These are phyloP conservation scores for Tricholoma matsutake DNA, from an alignment of 768 basidiomycete genomes.

Conservation along the genomic window DNA sequence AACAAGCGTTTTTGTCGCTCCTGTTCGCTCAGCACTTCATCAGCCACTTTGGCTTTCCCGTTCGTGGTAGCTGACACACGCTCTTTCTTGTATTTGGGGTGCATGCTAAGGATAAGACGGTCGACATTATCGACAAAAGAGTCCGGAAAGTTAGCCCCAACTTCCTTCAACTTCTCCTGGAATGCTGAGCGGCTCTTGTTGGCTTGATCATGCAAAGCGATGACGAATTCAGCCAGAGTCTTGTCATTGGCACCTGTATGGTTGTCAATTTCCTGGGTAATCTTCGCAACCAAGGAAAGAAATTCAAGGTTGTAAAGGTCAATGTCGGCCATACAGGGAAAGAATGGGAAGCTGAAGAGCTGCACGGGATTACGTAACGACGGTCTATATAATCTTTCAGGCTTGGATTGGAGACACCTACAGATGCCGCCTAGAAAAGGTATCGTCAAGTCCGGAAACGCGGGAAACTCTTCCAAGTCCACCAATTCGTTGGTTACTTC, in stretches of 20 bases:
- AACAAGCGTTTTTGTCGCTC: constrained; percentile 85
- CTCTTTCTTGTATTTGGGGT: constrained; percentile 93
- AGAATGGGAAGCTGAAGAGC: not conserved
- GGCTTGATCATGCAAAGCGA: constrained; percentile 82
- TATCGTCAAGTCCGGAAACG: constrained; percentile 85
- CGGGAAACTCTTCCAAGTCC: constrained; percentile 78
- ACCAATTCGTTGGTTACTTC: constrained; percentile 24
- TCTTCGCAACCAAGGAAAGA: constrained; percentile 86
- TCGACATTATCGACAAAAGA: constrained; percentile 92
- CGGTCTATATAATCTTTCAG: not conserved
- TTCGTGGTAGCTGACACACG: constrained; percentile 36
- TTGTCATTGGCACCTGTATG: constrained; percentile 86
- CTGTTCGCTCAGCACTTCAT: constrained; percentile 46
- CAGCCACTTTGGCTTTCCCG: constrained; percentile 32
- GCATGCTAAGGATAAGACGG: constrained; percentile 89
- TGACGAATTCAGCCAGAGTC: constrained; percentile 92
- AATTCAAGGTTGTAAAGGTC: constrained; percentile 93
- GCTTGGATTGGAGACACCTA: no score
- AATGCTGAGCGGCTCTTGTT: constrained; percentile 73
- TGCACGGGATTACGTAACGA: not conserved
- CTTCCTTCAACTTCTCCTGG: constrained; percentile 72
- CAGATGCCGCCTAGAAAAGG: constrained; percentile 67
- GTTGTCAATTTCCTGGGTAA: constrained; percentile 92
- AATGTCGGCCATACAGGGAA: constrained; percentile 51
- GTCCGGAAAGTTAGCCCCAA: constrained; percentile 83